Evolutionary conservation across 179 eudicot species (phyloP).

Genomic region (Patellifolia procumbens): DNA sequence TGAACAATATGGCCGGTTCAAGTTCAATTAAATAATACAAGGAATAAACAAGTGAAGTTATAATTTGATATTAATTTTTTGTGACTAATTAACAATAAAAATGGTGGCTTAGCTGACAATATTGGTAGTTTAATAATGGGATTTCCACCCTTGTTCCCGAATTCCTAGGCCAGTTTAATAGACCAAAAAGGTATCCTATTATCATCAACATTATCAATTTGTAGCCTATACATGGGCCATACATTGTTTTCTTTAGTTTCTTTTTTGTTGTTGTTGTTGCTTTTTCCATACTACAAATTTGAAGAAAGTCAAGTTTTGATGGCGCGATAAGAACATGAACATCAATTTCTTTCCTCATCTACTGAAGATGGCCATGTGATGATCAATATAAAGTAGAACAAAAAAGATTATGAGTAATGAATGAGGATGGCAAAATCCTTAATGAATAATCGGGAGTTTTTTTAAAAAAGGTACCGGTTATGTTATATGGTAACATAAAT

Average conservation of each 20-base stretch:
- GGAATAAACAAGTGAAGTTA: neutral
- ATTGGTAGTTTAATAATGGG: neutral
- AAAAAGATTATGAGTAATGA: too few species aligned
- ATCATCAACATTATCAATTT: neutral
- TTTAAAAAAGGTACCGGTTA: too few species aligned
- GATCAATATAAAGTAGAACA: too few species aligned
- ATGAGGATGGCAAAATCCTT: too few species aligned
- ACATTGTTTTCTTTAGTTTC: neutral
- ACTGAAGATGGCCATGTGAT: too few species aligned
- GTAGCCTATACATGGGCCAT: neutral
- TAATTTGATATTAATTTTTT: too few species aligned
- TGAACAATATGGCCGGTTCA: neutral
- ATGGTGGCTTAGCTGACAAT: slow-evolving; percentile 1
- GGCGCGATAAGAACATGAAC: too few species aligned
- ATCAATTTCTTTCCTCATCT: too few species aligned
- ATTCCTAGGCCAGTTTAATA: neutral
- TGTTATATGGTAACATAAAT: too few species aligned
- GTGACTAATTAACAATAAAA: neutral
- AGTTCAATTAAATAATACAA: neutral
- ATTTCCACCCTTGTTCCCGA: slow-evolving; percentile 9
- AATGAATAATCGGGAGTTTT: too few species aligned
- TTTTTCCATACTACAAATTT: too few species aligned
- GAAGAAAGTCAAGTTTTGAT: neutral
- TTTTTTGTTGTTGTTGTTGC: neutral
- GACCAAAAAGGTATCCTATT: neutral